These are phyloP conservation scores for Calonectria naviculata DNA, from an alignment of 2,329 filamentous ascomycete genomes.

Conservation along the genomic window DNA sequence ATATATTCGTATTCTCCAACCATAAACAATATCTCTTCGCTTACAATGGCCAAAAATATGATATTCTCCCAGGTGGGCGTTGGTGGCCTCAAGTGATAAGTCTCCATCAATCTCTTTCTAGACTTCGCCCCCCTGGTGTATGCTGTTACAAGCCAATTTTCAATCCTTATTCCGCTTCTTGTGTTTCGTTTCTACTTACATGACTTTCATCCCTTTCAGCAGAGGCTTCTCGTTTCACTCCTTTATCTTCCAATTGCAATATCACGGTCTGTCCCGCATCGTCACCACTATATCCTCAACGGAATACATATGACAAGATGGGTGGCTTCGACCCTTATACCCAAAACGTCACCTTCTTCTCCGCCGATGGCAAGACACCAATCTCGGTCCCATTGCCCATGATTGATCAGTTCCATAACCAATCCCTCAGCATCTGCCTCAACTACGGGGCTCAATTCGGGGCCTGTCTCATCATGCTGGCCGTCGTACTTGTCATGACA, in stretches of 20 bases:
- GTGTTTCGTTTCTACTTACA: not conserved
- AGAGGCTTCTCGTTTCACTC: not conserved
- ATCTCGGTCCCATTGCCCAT: constrained; percentile 45
- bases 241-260: not conserved
- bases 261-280: not conserved
- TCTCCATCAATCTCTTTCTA: not conserved
- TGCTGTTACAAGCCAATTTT: not conserved
- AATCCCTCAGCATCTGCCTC: constrained; percentile 57
- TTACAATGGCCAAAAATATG: constrained; percentile 22
- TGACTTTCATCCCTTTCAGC: not conserved
- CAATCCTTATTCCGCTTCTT: not conserved
- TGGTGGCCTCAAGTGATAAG: constrained; percentile 30
- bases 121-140: constrained; percentile 1
- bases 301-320: constrained; percentile 28
- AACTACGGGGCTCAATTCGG: constrained; percentile 80
- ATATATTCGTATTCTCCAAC: constrained; percentile 32
- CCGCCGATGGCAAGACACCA: constrained; percentile 43
- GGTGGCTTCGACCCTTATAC: constrained; percentile 47
- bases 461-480: constrained; percentile 71
- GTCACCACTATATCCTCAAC: not conserved
- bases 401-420: constrained; percentile 47
- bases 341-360: constrained; percentile 50
- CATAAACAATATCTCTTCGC: constrained; percentile 36
- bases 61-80: constrained; percentile 17
- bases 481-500: constrained; percentile 76